A percentile compares a stretch with the other conserved stretches of the same genome.
Conservation (phyloP, 495 filamentous ascomycete species). For the Aspergillus indologenus region DNA sequence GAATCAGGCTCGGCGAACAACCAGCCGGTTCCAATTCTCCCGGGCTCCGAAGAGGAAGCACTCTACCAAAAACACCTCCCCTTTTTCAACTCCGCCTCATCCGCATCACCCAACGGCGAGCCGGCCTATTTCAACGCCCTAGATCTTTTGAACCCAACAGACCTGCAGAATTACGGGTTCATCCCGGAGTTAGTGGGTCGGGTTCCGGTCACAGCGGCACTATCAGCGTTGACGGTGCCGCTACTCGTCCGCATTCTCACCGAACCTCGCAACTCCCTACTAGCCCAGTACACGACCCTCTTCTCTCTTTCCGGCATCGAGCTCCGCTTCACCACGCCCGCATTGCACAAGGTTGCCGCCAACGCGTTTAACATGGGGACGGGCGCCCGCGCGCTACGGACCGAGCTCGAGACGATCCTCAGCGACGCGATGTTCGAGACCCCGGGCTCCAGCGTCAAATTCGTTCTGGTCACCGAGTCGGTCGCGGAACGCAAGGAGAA, state of each 20-base stretch:
- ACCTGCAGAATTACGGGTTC: conserved; percentile 87
- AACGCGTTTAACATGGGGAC: conserved; percentile 74
- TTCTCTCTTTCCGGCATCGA: conserved; percentile 82
- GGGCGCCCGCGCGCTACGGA: conserved; percentile 81
- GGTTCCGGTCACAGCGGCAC: conserved; percentile 80
- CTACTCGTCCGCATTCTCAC: conserved; percentile 85
- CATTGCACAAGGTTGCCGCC: conserved; percentile 74
- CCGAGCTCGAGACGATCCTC: conserved; percentile 83
- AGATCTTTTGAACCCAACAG: conserved; percentile 74
- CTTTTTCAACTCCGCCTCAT: conserved; percentile 52
- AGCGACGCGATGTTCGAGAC: conserved; percentile 90
- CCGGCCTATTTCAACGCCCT: conserved; percentile 69
- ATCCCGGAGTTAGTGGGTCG: conserved; percentile 94
- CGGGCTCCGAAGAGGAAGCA: conserved; percentile 54
- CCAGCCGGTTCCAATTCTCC: conserved; percentile 45
- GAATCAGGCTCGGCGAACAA: conserved; percentile 29
- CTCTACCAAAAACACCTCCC: conserved; percentile 67
- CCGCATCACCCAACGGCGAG: conserved; percentile 30
- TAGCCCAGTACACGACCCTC: conserved; percentile 80
- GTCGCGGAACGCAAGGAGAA: conserved; percentile 64
- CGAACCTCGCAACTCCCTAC: conserved; percentile 82
- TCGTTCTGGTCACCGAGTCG: conserved; percentile 72
- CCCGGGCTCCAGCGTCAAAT: conserved; percentile 66
- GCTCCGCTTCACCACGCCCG: conserved; percentile 75
- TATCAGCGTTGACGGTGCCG: conserved; percentile 73